These are phyloP conservation scores for Cryptosporidium meleagridis DNA, from an alignment of 169 alveolate genomes.

Conservation along the genomic window DNA sequence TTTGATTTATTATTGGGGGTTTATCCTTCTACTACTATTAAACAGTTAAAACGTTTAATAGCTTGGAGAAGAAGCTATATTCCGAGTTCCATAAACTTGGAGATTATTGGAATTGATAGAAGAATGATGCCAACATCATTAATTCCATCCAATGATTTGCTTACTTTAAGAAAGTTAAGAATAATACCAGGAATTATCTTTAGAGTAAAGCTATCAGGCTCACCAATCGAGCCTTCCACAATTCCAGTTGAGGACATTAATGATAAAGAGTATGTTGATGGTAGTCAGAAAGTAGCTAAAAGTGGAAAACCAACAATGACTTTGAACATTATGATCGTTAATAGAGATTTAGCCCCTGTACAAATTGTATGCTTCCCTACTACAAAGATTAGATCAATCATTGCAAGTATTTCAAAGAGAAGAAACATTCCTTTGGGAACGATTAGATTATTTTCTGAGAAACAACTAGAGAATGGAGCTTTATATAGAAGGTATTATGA, in stretches of 20 bases:
- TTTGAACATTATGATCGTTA: conserved; percentile 30
- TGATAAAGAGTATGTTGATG: conserved; percentile 58
- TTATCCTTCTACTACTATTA: conserved; percentile 70
- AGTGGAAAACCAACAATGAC: conserved; percentile 31
- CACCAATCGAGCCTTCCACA: conserved; percentile 55
- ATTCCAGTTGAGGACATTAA: conserved; percentile 41
- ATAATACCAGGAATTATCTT: conserved; percentile 64
- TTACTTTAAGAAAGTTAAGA: conserved; percentile 49
- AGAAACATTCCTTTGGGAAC: conserved; percentile 24
- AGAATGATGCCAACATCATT: conserved; percentile 71
- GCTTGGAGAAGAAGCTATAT: conserved; percentile 72
- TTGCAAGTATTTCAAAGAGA: conserved; percentile 58
- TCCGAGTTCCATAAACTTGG: conserved; percentile 60
- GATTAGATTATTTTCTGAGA: conserved; percentile 40
- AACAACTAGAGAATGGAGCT: conserved; percentile 61
- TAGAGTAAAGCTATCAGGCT: conserved; percentile 48
- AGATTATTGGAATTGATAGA: conserved; percentile 71
- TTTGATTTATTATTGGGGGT: conserved; percentile 64
- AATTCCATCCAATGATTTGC: conserved; percentile 58
- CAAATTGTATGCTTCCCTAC: conserved; percentile 64
- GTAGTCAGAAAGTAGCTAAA: background rate
- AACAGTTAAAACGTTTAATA: conserved; percentile 67
- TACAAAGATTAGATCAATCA: conserved; percentile 34
- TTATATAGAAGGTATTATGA: conserved; percentile 67
- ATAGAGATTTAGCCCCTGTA: conserved; percentile 57